Conservation (phyloP, 305 asterid genomes). For the Solanum hybrid region DNA sequence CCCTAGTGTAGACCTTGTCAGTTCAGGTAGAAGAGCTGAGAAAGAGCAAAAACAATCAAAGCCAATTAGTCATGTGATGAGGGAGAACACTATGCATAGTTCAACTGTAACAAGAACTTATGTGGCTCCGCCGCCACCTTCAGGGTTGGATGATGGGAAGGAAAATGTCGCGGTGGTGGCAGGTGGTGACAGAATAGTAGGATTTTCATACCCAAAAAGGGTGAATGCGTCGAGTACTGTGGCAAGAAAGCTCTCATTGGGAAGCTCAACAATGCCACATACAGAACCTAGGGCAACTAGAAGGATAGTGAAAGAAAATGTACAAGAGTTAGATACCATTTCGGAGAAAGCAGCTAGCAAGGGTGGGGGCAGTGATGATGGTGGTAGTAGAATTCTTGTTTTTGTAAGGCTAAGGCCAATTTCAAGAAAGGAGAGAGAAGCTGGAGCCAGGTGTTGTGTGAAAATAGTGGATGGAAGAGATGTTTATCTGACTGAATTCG, state of each 20-base stretch:
- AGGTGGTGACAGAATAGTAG: constrained; percentile 20
- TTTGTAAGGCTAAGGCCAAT: constrained; percentile 60
- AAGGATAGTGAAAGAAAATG: constrained; percentile 22
- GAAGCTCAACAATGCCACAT: constrained; percentile 3
- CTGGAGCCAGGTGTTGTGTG: constrained; percentile 50
- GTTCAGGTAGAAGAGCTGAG: constrained; percentile 12
- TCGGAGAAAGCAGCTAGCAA: constrained; percentile 11
- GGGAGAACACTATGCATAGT: constrained; percentile 26
- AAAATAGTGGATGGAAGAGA: constrained; percentile 43
- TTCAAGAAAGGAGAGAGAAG: constrained; percentile 45
- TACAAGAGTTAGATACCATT: constrained; percentile 23
- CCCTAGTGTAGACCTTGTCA: constrained; percentile 38
- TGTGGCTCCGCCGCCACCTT: constrained; percentile 10
- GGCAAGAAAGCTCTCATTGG: constrained; percentile 39
- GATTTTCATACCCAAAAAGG: constrained; percentile 26
- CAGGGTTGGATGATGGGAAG: constrained; percentile 22
- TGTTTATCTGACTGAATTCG: constrained; percentile 45
- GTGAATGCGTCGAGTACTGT: constrained; percentile 18
- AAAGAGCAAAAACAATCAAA: constrained; percentile 12
- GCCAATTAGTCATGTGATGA: constrained; percentile 24
- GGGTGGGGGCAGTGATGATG: neutral
- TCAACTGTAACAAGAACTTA: constrained; percentile 17
- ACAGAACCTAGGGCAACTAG: constrained; percentile 11
- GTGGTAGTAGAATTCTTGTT: constrained; percentile 45
- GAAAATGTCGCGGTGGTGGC: constrained; percentile 19